Percentiles rank a stretch among this genome's conserved stretches.
These are phyloP conservation scores for Suaeda aralocaspica DNA, from an alignment of 148 eudicot species.

Conservation along the genomic window DNA sequence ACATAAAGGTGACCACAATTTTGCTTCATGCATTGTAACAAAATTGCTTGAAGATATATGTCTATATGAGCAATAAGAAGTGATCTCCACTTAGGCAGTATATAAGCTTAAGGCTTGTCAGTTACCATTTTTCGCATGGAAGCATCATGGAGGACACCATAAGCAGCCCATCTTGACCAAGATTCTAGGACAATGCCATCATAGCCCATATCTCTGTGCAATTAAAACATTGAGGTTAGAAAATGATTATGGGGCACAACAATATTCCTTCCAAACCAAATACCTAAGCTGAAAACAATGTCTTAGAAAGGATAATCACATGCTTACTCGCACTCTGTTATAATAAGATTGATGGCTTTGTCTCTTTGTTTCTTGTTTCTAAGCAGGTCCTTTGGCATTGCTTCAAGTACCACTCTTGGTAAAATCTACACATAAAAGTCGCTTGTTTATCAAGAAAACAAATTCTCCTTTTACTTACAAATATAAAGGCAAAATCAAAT, in stretches of 20 bases:
- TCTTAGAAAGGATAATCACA: constrained; percentile 1
- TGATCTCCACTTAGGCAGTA: constrained; percentile 1
- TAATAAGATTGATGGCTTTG: constrained; percentile 67
- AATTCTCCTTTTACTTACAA: not conserved
- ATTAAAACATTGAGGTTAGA: not conserved
- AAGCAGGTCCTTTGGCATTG: constrained; percentile 58
- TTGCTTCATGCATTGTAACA: not conserved
- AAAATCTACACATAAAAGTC: constrained; percentile 44
- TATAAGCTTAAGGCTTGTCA: not conserved
- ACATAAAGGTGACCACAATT: not conserved
- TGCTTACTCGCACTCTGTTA: constrained; percentile 84
- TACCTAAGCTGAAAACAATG: not conserved
- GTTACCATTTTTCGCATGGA: constrained; percentile 64
- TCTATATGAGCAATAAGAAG: not conserved
- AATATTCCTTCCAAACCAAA: not conserved
- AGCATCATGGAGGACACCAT: constrained; percentile 73
- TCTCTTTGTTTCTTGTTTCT: constrained; percentile 68
- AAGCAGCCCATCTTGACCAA: constrained; percentile 97
- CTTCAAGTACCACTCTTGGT: constrained; percentile 95
- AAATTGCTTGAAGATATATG: no score
- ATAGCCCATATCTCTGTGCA: constrained; percentile 76
- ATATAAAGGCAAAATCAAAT: not conserved
- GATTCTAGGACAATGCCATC: constrained; percentile 96
- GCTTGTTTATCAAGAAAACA: not conserved
- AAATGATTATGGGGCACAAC: not conserved